Base-by-base conservation (phyloP, 75 land plant species). In the Selaginella tamariscina region DNA sequence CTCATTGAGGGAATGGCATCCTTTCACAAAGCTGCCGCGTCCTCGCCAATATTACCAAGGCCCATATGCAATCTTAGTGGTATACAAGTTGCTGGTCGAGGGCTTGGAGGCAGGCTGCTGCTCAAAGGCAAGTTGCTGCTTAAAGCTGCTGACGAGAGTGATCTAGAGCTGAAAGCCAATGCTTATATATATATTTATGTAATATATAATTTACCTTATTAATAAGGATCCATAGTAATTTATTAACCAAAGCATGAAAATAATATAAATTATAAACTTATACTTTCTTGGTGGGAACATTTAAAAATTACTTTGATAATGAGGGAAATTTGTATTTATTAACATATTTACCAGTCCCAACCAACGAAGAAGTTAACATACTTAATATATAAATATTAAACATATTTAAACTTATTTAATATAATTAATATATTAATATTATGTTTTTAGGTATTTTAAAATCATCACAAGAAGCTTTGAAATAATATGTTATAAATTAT, bases 141-240 rank as follows among this genome's bases (percentile, higher is more conserved):
- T 15, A 76, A 77, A 72, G 70, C 78, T 9, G 82, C 72, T 67
- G 89, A 85, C 66, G 65, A 70, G 56, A 77, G 71, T 5, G 65
- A 79, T 71, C 76, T 94, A 73, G 96, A 90, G 64, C 68, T 94
- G 65, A 90, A 87, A 71, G 81, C 97, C 75, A 91, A 94, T 66
- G 79, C 73, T 74, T 79, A n/a, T n/a, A n/a, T n/a, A n/a, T n/a
- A n/a, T n/a, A n/a, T n/a, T 22, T 54, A 24, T 23, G 55, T 85
- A 93, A 96, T 82, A 96, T 88, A 27, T 96, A 94, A 73, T 96
- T 94, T 57, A n/a, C n/a, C n/a, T n/a, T n/a, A n/a, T n/a, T n/a
- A n/a, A n/a, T n/a, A n/a, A n/a, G n/a, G 96, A 94, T 69, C 80
- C 83, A 32, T 86, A 85, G 65, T 67, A 89, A 74, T 84, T 76